Evolutionary conservation across 305 asterid genomes (phyloP), one percentile per base, ranked within the genome.

Genomic region (Solanum hybrid): DNA sequence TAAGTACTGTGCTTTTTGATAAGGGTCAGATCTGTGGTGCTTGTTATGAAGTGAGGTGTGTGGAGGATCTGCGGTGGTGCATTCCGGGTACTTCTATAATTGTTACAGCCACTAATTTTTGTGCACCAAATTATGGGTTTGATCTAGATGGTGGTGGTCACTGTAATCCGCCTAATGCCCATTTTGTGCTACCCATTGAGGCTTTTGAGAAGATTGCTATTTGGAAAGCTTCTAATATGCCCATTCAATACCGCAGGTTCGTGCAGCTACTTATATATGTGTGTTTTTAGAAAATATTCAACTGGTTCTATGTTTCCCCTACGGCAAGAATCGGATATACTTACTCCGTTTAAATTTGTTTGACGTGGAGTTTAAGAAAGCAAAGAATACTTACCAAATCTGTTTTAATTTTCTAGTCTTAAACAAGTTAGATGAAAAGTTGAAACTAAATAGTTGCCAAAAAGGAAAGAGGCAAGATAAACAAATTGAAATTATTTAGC

Each of bases 21-120:
- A 95, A 91, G 15, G 99, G 99, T 79, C 99, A 95, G 97, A 97
- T 96, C 97, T 97, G 99, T 92, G 99, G 99, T 89, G 99, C 99
- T 36, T 97, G 99, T 90, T 97, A 90, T 93, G 97, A 96, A 88
- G 93, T 97, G 90, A 93, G 95, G 79, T 97, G 99, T 93, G 98
- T 95, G 15, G 97, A 96, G 81, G 99, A 96, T 85, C 94, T 95
- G 89, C 91, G 95, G 19, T 97, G 99, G 98, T 97, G 99, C 91
- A 94, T 96, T 88, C 99, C 99, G 8, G 99, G 99, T 51, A 96
- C 99, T 0, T 96, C 99, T 17, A 95, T 93, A n/a, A 95, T 97
- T 90, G 95, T 97, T 22, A 97, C 99, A 51, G 99, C 98, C 51
- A 97, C 98, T 27, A 97, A 97, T 38, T 97, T 97, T 92, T 97